phyloP scores from a whole-genome alignment of 352 stramenopile genomes.

The Pythium monospermum region DNA sequence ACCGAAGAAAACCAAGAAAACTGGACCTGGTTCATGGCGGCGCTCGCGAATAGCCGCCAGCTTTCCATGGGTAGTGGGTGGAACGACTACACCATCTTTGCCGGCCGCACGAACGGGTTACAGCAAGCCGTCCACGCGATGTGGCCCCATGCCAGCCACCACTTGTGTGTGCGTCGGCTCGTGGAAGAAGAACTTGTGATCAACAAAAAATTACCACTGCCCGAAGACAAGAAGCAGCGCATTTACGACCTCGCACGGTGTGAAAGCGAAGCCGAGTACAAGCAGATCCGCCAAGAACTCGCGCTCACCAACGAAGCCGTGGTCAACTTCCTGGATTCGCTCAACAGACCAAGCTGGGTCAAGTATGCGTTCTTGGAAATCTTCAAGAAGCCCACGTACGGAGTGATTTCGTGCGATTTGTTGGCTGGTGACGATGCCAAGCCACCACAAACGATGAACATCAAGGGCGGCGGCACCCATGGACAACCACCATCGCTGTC shows the following conservation, averaged over 20 bases:
- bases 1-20: slow-evolving; percentile 55
- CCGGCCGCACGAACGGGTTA: slow-evolving; percentile 46
- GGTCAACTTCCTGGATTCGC: slow-evolving; percentile 49
- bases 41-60: slow-evolving; percentile 34
- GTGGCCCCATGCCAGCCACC: slow-evolving; percentile 55
- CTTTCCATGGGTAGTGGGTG: slow-evolving; percentile 26
- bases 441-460: not conserved
- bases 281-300: slow-evolving; percentile 47
- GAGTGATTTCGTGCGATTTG: slow-evolving; percentile 65
- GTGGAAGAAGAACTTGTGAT: slow-evolving; percentile 64
- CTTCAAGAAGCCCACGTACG: slow-evolving; percentile 65
- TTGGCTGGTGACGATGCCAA: slow-evolving; percentile 16
- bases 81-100: slow-evolving; percentile 68
- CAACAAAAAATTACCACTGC: slow-evolving; percentile 56
- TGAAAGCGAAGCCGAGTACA: slow-evolving; percentile 69
- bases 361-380: slow-evolving; percentile 72
- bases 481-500: not conserved
- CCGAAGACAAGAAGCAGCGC: slow-evolving; percentile 55
- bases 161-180: slow-evolving; percentile 68
- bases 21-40: slow-evolving; percentile 74
- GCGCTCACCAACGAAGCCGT: slow-evolving; percentile 44
- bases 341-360: slow-evolving; percentile 60
- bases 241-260: slow-evolving; percentile 66
- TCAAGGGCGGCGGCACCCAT: not conserved
- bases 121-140: slow-evolving; percentile 42